These are phyloP conservation scores for Coemansia sp. DNA, from an alignment of 192 early-diverging fungal genomes.

Conservation along the genomic window DNA sequence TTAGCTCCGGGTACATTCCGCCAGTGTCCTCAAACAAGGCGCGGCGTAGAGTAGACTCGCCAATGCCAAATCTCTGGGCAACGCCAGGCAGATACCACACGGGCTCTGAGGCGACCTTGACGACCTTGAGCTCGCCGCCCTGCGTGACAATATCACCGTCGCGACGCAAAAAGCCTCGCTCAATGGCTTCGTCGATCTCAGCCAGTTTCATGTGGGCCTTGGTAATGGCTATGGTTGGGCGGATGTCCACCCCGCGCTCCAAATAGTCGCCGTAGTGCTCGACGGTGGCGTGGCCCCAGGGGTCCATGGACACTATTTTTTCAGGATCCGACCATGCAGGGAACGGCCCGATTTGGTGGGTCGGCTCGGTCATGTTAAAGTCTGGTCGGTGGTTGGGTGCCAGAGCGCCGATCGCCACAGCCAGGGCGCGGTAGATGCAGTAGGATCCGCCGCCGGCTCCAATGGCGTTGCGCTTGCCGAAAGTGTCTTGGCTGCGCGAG, in stretches of 20 bases:
- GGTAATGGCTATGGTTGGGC: conserved; percentile 90
- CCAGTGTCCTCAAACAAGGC: conserved; percentile 88
- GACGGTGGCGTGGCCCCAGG: conserved; percentile 81
- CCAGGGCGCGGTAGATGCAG: conserved; percentile 86
- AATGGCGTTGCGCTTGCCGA: conserved; percentile 89
- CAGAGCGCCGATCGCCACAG: conserved; percentile 86
- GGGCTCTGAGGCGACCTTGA: conserved; percentile 92
- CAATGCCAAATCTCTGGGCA: conserved; percentile 81
- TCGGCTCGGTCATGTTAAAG: conserved; percentile 82
- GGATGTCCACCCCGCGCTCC: conserved; percentile 71
- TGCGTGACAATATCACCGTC: conserved; percentile 83
- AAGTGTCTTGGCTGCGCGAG: conserved; percentile 68
- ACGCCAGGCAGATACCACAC: conserved; percentile 95
- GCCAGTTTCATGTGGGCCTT: conserved; percentile 93
- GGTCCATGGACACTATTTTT: conserved; percentile 93
- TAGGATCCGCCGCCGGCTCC: conserved; percentile 92
- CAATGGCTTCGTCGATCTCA: conserved; percentile 77
- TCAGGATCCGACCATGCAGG: conserved; percentile 75
- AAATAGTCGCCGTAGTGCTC: conserved; percentile 61
- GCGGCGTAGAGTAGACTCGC: conserved; percentile 77
- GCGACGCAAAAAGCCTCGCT: conserved; percentile 59
- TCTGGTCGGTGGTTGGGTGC: conserved; percentile 82
- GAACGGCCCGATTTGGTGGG: conserved; percentile 75
- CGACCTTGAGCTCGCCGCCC: conserved; percentile 77
- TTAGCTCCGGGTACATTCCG: conserved; percentile 94